phyloP scores from a whole-genome alignment of 2,329 filamentous ascomycete genomes.

The Amauroascus niger region DNA sequence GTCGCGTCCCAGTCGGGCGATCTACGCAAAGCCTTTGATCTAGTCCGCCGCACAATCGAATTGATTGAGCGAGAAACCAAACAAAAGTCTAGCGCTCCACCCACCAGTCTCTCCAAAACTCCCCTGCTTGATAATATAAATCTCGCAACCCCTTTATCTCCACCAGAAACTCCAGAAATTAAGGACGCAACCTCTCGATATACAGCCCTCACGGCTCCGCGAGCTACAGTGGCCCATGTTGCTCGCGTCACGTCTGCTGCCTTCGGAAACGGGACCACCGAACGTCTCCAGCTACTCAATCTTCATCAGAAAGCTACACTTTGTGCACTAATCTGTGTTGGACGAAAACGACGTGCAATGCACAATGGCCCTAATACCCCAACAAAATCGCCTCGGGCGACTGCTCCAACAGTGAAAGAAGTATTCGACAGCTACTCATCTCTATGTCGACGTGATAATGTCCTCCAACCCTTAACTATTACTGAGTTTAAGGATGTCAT shows the following conservation, averaged over 20 bases:
- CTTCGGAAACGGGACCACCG: slow-evolving; percentile 78
- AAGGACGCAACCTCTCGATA: slow-evolving; percentile 43
- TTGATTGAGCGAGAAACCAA: slow-evolving; percentile 77
- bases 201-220: slow-evolving; percentile 71
- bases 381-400: slow-evolving; percentile 47
- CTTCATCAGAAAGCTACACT: slow-evolving; percentile 93
- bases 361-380: slow-evolving; percentile 38
- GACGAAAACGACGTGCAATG: slow-evolving; percentile 47
- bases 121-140: slow-evolving; percentile 76
- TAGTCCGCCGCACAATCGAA: slow-evolving; percentile 81
- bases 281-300: slow-evolving; percentile 78
- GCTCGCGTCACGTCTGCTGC: slow-evolving; percentile 82
- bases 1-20: slow-evolving; percentile 91
- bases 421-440: slow-evolving; percentile 75
- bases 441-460: slow-evolving; percentile 76
- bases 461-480: slow-evolving; percentile 77
- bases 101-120: slow-evolving; percentile 58
- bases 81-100: slow-evolving; percentile 50
- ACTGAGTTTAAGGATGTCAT: slow-evolving; percentile 94
- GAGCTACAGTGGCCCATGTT: slow-evolving; percentile 80
- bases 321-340: slow-evolving; percentile 78
- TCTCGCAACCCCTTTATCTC: slow-evolving; percentile 47
- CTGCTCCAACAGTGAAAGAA: slow-evolving; percentile 70
- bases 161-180: slow-evolving; percentile 31
- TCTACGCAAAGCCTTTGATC: slow-evolving; percentile 87